phyloP scores from a whole-genome alignment of 345 rosid species.

The Nephelium lappaceum region DNA sequence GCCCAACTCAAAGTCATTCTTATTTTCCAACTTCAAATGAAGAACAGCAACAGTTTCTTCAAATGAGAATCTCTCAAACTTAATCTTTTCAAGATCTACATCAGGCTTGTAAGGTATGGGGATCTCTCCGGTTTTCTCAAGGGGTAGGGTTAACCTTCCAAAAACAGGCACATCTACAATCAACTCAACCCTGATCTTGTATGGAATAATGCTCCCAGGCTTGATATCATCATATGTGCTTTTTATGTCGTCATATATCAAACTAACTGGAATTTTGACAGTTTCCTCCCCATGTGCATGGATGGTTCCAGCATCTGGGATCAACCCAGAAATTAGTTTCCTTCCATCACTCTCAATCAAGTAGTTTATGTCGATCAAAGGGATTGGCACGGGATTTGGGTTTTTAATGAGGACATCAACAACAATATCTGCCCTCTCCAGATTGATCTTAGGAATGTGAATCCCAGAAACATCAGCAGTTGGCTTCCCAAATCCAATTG shows the following conservation, averaged over 20 bases:
- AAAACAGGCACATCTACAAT: conserved; percentile 84
- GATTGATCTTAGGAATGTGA: conserved; percentile 79
- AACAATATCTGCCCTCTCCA: conserved; percentile 77
- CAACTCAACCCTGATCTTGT: conserved; percentile 81
- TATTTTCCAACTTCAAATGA: conserved; percentile 79
- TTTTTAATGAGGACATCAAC: conserved; percentile 90
- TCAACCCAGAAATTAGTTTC: conserved; percentile 84
- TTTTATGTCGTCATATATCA: conserved; percentile 87
- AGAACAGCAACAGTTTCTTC: conserved; percentile 90
- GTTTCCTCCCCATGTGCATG: conserved; percentile 93
- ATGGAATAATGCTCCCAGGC: conserved; percentile 92
- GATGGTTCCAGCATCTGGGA: conserved; percentile 94
- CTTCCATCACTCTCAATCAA: conserved; percentile 86
- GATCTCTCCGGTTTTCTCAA: conserved; percentile 95
- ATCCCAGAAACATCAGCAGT: conserved; percentile 86
- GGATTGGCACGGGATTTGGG: conserved; percentile 93
- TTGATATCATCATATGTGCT: conserved; percentile 74
- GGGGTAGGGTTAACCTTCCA: conserved; percentile 84
- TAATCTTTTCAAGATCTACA: conserved; percentile 77
- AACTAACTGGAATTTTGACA: conserved; percentile 76
- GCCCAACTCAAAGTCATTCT: conserved; percentile 90
- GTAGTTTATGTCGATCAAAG: conserved; percentile 82
- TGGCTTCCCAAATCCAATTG: conserved; percentile 96
- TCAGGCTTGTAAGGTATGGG: conserved; percentile 97
- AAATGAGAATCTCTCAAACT: conserved; percentile 74